phyloP scores from a whole-genome alignment of 768 basidiomycete species.

The Candolleomyces eurysporus region DNA sequence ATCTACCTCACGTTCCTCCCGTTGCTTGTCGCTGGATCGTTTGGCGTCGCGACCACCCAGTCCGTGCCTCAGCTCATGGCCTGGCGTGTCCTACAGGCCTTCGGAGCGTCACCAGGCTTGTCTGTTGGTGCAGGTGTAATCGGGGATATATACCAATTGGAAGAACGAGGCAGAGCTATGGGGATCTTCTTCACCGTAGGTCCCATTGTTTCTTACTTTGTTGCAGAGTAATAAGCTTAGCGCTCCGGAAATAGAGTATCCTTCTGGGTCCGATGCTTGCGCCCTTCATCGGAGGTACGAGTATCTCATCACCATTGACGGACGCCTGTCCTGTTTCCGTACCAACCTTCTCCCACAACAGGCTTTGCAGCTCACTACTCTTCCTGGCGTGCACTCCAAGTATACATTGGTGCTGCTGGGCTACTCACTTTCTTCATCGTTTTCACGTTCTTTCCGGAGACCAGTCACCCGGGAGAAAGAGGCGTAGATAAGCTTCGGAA shows the following conservation, averaged over 20 bases:
- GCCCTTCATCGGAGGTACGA: slow-evolving; percentile 52
- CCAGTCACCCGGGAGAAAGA: slow-evolving; percentile 56
- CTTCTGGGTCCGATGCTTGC: slow-evolving; percentile 63
- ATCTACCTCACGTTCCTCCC: slow-evolving; percentile 63
- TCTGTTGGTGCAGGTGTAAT: slow-evolving; percentile 60
- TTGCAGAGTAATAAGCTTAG: background rate
- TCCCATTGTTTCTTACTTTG: background rate
- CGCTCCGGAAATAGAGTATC: slow-evolving; percentile 33
- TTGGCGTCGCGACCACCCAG: slow-evolving; percentile 53
- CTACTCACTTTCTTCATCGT: slow-evolving; percentile 41
- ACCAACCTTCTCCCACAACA: background rate
- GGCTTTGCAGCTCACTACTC: slow-evolving; percentile 21
- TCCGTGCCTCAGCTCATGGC: slow-evolving; percentile 48
- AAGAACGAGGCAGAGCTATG: slow-evolving; percentile 59
- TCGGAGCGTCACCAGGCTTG: slow-evolving; percentile 57
- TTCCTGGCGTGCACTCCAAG: slow-evolving; percentile 67
- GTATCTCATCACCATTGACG: background rate
- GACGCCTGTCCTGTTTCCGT: background rate
- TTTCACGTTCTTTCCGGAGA: slow-evolving; percentile 56
- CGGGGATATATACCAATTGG: slow-evolving; percentile 64
- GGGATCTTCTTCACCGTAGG: slow-evolving; percentile 56
- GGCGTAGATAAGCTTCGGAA: slow-evolving; percentile 46
- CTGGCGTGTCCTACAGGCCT: slow-evolving; percentile 65
- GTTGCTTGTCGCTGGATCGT: slow-evolving; percentile 53
- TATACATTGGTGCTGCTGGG: slow-evolving; percentile 38